phyloP scores from a whole-genome alignment of 805 yeast species.

The Komagataella mondaviorum region DNA sequence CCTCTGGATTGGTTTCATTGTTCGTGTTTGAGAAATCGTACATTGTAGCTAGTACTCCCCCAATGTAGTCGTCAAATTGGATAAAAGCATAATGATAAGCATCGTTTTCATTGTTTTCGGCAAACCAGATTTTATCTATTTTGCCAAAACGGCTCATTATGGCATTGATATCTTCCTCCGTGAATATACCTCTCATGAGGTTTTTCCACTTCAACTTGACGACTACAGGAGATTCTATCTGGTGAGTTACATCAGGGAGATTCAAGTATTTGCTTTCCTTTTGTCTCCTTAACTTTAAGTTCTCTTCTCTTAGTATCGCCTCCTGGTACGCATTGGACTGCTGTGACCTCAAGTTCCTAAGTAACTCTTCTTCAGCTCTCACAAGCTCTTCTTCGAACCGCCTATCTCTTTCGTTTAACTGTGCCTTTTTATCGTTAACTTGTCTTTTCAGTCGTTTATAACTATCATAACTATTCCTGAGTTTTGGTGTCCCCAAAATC shows the following conservation, averaged over 20 bases:
- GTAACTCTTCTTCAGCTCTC: conserved; percentile 15
- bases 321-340: conserved; percentile 6
- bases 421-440: conserved; percentile 1
- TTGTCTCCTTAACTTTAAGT: conserved; percentile 5
- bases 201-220: conserved; percentile 32
- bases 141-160: conserved; percentile 35
- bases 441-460: conserved; percentile 4
- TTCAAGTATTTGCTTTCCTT: conserved; percentile 4
- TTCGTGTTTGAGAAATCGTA: conserved; percentile 26
- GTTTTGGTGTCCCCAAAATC: conserved; percentile 8
- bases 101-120: conserved; percentile 4
- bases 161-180: conserved; percentile 17
- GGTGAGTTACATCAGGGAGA: not conserved
- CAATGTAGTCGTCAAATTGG: conserved; percentile 13
- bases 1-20: not conserved
- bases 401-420: conserved; percentile 5
- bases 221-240: conserved; percentile 2
- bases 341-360: conserved; percentile 4
- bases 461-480: conserved; percentile 11
- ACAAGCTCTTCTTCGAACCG: conserved; percentile 15
- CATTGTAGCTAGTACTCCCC: conserved; percentile 20
- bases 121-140: conserved; percentile 9
- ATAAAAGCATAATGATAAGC: conserved; percentile 26
- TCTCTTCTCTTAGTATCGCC: conserved; percentile 8
- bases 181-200: conserved; percentile 19